Percentiles rank a stretch among this genome's conserved stretches.
phyloP scores from a whole-genome alignment of 208 protist genomes.

The Trypanosoma grayi region DNA sequence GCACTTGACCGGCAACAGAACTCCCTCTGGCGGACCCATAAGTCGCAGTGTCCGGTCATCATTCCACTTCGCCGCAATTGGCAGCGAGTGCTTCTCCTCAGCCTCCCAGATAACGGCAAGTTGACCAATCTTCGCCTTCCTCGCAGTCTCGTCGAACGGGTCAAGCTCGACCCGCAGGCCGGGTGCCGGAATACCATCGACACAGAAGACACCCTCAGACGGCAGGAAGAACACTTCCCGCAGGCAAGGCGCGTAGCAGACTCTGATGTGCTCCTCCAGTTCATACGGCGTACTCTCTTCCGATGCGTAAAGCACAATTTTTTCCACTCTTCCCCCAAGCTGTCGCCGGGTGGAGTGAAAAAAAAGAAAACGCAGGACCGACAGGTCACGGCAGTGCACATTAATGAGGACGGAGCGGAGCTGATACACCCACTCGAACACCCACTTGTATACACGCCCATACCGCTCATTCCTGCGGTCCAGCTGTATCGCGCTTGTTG shows the following conservation, averaged over 20 bases:
- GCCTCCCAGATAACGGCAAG: slow-evolving; percentile 30
- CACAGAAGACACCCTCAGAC: slow-evolving; percentile 60
- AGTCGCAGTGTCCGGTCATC: slow-evolving; percentile 55
- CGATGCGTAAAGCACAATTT: slow-evolving; percentile 63
- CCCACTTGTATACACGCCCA: slow-evolving; percentile 60
- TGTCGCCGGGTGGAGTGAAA: slow-evolving; percentile 63
- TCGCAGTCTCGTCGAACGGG: slow-evolving; percentile 49
- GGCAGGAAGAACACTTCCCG: slow-evolving; percentile 82
- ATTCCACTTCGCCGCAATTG: slow-evolving; percentile 72
- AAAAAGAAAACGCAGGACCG: slow-evolving; percentile 74
- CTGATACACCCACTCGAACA: slow-evolving; percentile 64
- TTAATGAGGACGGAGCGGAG: slow-evolving; percentile 79
- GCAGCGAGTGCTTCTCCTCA: slow-evolving; percentile 34
- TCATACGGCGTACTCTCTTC: slow-evolving; percentile 72
- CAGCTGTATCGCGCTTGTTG: slow-evolving; percentile 60
- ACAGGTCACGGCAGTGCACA: slow-evolving; percentile 63
- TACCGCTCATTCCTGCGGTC: slow-evolving; percentile 53
- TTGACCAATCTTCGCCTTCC: slow-evolving; percentile 60
- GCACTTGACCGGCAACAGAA: slow-evolving; percentile 80
- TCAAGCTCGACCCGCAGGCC: slow-evolving; percentile 48
- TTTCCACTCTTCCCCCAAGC: slow-evolving; percentile 69
- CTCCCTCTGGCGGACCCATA: slow-evolving; percentile 54
- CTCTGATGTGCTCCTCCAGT: slow-evolving; percentile 73
- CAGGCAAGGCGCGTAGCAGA: slow-evolving; percentile 76
- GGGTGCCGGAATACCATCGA: slow-evolving; percentile 74